Evolutionary conservation across 768 basidiomycete species (phyloP).

Genomic region (Boletus sp.): DNA sequence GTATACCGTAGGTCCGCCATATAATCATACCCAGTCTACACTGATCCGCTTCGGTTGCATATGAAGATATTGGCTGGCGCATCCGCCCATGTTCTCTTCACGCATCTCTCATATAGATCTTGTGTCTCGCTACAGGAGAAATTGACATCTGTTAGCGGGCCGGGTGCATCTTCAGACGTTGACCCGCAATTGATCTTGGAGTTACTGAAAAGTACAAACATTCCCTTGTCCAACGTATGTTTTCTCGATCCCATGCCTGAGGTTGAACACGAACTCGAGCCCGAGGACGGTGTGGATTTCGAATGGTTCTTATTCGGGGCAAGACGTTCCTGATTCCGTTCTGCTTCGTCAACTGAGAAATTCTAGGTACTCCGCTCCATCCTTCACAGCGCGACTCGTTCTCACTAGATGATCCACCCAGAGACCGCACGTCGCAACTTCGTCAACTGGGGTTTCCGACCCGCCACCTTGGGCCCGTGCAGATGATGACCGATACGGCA

Average conservation of each 20-base stretch:
- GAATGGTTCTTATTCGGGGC: conserved; percentile 92
- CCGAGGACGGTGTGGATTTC: conserved; percentile 80
- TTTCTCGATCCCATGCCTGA: conserved; percentile 96
- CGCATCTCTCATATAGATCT: conserved; percentile 78
- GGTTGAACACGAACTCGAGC: conserved; percentile 64
- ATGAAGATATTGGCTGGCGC: conserved; percentile 79
- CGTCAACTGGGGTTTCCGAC: conserved; percentile 83
- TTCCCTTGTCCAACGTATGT: conserved; percentile 67
- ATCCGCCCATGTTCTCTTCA: conserved; percentile 70
- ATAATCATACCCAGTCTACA: not conserved
- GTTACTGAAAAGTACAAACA: conserved; percentile 16
- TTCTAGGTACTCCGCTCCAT: conserved; percentile 43
- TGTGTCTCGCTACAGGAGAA: conserved; percentile 46
- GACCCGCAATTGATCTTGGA: conserved; percentile 18
- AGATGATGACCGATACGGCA: conserved; percentile 99
- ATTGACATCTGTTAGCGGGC: conserved; percentile 10
- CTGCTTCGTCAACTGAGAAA: conserved; percentile 37
- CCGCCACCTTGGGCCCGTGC: conserved; percentile 80
- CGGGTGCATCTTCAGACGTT: conserved; percentile 26
- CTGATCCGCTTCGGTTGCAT: conserved; percentile 47
- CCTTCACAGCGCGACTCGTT: not conserved
- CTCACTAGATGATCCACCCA: conserved; percentile 78
- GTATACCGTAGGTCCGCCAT: conserved; percentile 60
- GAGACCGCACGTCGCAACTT: conserved; percentile 89
- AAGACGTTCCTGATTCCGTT: conserved; percentile 23